These are phyloP conservation scores for Luffa acutangula DNA, from an alignment of 306 rosid genomes.

Conservation along the genomic window DNA sequence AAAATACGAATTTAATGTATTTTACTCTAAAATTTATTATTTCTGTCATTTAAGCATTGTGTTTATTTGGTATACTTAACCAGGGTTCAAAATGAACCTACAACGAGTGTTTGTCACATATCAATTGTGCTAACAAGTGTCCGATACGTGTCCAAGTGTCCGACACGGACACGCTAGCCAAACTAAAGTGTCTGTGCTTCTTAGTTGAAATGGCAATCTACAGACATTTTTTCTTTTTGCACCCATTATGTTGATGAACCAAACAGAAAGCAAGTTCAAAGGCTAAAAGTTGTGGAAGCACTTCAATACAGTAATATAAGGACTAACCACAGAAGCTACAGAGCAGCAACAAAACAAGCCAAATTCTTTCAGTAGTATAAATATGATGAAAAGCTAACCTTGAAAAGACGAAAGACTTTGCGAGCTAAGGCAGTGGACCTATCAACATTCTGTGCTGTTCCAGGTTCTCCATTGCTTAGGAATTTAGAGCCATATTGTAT, in stretches of 20 bases:
- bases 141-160: too few species aligned
- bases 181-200: too few species aligned
- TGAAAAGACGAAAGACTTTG: conserved; percentile 90
- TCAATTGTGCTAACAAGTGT: too few species aligned
- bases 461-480: conserved; percentile 87
- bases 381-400: conserved; percentile 37
- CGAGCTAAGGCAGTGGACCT: conserved; percentile 91
- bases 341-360: background rate
- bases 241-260: background rate
- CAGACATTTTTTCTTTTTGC: background rate
- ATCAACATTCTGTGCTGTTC: conserved; percentile 87
- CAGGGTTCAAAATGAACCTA: too few species aligned
- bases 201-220: background rate
- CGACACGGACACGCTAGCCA: too few species aligned
- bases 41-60: too few species aligned
- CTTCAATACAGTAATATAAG: background rate
- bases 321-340: background rate
- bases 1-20: too few species aligned
- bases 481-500: conserved; percentile 97
- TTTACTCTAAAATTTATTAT: too few species aligned
- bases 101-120: too few species aligned
- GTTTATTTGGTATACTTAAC: too few species aligned
- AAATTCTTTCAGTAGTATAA: background rate
- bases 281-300: background rate
- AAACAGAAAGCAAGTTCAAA: background rate